Base-by-base conservation (phyloP, 2,329 filamentous ascomycete species). In the Diplocarpon mali region DNA sequence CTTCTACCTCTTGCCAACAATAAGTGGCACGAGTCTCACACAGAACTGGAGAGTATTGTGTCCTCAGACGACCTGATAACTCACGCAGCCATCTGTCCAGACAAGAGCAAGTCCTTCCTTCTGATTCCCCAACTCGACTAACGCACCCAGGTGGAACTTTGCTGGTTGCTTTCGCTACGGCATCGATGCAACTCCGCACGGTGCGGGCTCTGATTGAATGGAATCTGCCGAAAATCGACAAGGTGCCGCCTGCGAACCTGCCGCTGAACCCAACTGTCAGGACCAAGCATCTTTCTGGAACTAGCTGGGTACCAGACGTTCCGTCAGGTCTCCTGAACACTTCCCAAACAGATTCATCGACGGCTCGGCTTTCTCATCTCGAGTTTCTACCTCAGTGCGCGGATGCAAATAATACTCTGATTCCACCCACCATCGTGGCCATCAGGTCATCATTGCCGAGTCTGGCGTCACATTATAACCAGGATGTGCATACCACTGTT, bases 51-150 rank as follows among this genome's bases (percentile, higher is more conserved):
- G 59, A 80, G 78, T 50, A 72, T 86, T 45, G 72, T 78, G 24
- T 79, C 79, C 29, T 79, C 82, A 0, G 79, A 87, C 51, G 82
- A 87, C 52, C 63, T 85, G n/a, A 72, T 90, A 40, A 87, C 85
- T 0, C 87, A 93, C 65, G 85, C 85, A 10, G 75, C 85, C 32
- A 69, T 88, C 50, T 76, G 81, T 47, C 77, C 83, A 2, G 85
- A 89, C 44, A 85, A 80, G 63, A 78, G 84, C 85, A 64, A 58
- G 68, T 35, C 15, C 15, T 29, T 17, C 14, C 10, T 20, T 15
- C 41, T 6, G n/a, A 5, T 7, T 29, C 15, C 12, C 15, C 9
- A 11, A 7, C 16, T 36, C 7, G 31, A 20, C 46, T 57, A 28
- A 54, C 42, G 42, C 38, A 35, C 24, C n/a, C 35, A 60, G 59